Conservation (phyloP, 2,329 filamentous ascomycete species). For the Mollisiaceae sp. region DNA sequence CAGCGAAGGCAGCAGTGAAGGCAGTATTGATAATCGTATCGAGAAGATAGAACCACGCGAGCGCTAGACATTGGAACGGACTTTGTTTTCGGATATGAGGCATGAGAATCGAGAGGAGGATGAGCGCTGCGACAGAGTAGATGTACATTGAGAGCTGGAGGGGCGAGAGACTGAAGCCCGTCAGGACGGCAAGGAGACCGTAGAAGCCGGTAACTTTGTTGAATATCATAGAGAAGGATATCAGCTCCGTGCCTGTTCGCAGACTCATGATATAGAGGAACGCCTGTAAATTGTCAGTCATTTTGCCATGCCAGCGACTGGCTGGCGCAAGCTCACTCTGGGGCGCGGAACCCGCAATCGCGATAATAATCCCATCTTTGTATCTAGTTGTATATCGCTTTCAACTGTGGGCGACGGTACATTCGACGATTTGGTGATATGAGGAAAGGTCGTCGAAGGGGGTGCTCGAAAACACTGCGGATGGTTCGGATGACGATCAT, state of each 20-base stretch:
- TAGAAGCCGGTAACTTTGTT: conserved; percentile 94
- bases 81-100: conserved; percentile 80
- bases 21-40: conserved; percentile 82
- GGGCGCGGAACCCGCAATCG: conserved; percentile 41
- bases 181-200: conserved; percentile 85
- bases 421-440: not conserved
- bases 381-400: not conserved
- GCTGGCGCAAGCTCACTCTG: conserved; percentile 26
- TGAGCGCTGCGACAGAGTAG: conserved; percentile 77
- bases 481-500: conserved; percentile 11
- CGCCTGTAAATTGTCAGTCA: conserved; percentile 59
- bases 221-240: conserved; percentile 81
- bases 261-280: conserved; percentile 88
- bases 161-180: conserved; percentile 80
- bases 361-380: conserved; percentile 37
- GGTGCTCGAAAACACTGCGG: conserved; percentile 5
- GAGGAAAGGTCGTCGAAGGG: conserved; percentile 13
- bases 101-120: conserved; percentile 70
- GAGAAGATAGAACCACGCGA: conserved; percentile 85
- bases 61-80: conserved; percentile 77
- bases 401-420: not conserved
- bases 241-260: conserved; percentile 83
- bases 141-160: conserved; percentile 91
- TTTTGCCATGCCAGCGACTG: conserved; percentile 8
- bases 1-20: conserved; percentile 82